These are phyloP conservation scores for Penicillium nordicum DNA, from an alignment of 2,329 filamentous ascomycete species.

Conservation along the genomic window DNA sequence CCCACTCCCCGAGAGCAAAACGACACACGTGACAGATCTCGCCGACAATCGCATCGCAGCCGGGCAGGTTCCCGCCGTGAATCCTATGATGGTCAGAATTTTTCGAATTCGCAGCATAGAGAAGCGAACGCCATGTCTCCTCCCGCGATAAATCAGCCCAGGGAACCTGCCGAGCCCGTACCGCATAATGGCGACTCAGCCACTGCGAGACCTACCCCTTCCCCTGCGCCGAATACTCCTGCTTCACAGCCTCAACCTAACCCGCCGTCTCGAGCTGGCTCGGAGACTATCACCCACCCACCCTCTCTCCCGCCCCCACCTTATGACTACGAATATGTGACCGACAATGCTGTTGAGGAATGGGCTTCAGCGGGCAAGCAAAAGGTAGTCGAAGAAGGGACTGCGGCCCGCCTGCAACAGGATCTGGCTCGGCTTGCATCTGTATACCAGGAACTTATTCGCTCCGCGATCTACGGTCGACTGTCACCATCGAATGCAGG, in stretches of 20 bases:
- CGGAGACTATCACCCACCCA: conserved; percentile 17
- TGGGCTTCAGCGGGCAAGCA: conserved; percentile 69
- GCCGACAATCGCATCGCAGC: conserved; percentile 39
- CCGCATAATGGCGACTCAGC: conserved; percentile 29
- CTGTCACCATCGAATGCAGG: conserved; percentile 69
- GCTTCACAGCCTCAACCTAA: conserved; percentile 18
- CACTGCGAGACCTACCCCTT: conserved; percentile 15
- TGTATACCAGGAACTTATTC: conserved; percentile 81
- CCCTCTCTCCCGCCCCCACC: conserved; percentile 27
- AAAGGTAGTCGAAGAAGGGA: conserved; percentile 63
- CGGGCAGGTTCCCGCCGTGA: conserved; percentile 34
- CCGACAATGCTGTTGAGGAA: conserved; percentile 60
- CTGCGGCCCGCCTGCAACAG: conserved; percentile 62
- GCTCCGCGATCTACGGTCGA: conserved; percentile 67
- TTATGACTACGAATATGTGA: conserved; percentile 74
- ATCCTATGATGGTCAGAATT: conserved; percentile 37
- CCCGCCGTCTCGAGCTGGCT: conserved; percentile 19
- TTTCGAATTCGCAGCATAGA: conserved; percentile 25
- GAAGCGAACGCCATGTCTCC: conserved; percentile 30
- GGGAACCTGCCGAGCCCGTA: conserved; percentile 27
- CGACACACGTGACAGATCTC: conserved; percentile 39
- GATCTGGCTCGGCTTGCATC: conserved; percentile 66
- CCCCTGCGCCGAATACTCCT: conserved; percentile 22
- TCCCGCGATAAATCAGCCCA: conserved; percentile 27
- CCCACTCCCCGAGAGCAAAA: conserved; percentile 35